Evolutionary conservation across 352 stramenopile genomes (phyloP), one percentile per base, ranked within the genome.

Genomic region (Globisporangium iwayamae): DNA sequence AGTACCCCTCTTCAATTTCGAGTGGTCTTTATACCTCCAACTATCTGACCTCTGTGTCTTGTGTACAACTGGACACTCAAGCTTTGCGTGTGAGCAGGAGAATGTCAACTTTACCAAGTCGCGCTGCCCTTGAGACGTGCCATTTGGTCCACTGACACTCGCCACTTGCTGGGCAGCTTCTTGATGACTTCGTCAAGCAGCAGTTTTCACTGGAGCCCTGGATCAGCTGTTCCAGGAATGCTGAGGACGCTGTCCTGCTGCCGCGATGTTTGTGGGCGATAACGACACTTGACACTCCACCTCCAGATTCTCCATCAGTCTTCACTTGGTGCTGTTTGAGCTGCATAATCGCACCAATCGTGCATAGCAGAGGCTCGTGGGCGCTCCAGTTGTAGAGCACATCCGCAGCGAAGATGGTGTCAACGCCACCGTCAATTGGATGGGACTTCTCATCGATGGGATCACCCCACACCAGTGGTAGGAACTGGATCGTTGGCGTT

Each of bases 361-460:
- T 83, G 9, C 48, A 50, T 2, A 89, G 66, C 2, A 89, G 64
- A 14, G 56, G 45, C 38, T 82, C 70, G 53, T 91, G 82, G 1
- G 71, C 63, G 9, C 65, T 66, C 82, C 79, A 91, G 60, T 80
- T 72, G 66, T 91, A 91, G 38, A 91, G 51, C 54, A 91, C 82
- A 41, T 91, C 79, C 2, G 74, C 66, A 14, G 78, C 79, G 28
- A 89, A 74, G 10, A 89, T 56, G 0, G 79, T 32, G 34, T 69
- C 55, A 4, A 81, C 25, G 14, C 20, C 41, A 20, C 16, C 41
- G 13, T 20, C 7, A 2, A 28, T 28, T 4, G 30, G 36, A 36
- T 13, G 62, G 20, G 22, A 8, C 4, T 30, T 11, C 6, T 11
- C 20, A 10, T 9, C 43, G 9, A 73, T 16, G 1, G 56, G 16